Base-by-base conservation (phyloP, 495 filamentous ascomycete genomes). In the Cenococcum geophilum region DNA sequence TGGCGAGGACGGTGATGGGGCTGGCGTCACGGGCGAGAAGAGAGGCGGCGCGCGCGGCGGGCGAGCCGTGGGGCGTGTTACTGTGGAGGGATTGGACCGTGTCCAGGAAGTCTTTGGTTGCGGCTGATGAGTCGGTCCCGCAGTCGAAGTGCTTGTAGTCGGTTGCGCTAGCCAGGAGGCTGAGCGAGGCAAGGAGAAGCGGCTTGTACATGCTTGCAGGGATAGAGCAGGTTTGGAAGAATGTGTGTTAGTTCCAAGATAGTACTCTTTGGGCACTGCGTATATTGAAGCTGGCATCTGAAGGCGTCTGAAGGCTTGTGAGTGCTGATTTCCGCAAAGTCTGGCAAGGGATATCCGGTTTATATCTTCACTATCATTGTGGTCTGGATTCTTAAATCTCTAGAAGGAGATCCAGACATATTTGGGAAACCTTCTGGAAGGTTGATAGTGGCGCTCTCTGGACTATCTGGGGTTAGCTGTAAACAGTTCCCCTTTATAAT, bases 1-100 rank as follows among this genome's bases (percentile, higher is more conserved):
- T 85, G 22, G 77, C 74, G 37, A 80, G 72, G 53, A 88, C 74
- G 56, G 65, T 76, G 66, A 78, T 63, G 47, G 60, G 48, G 34
- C 55, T 58, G 53, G 56, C 57, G 59, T 61, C 61, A 20, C 60
- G 60, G 32, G 58, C 65, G 1, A 69, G 58, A 22, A 57, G 50
- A 5, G 60, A 37, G 35, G 56, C 59, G 23, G 63, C 60, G 32
- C 64, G 55, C 18, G 64, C 57, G 60, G 66, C 61, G 23, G 32
- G 56, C 21, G 60, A 60, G 36, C 56, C 55, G 35, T 21, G 35
- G 16, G 47, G 42, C 0, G n/a, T n/a, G 62, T 23, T 51, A 2
- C 45, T 50, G 54, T 72, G 64, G 23, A 74, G 66, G 14, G 51
- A 25, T 25, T 58, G 9, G 51, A 73, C 40, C n/a, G 71, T 70